Evolutionary conservation across 768 basidiomycete species (phyloP), one percentile per base, ranked within the genome.

Genomic region (Mrakia frigida): DNA sequence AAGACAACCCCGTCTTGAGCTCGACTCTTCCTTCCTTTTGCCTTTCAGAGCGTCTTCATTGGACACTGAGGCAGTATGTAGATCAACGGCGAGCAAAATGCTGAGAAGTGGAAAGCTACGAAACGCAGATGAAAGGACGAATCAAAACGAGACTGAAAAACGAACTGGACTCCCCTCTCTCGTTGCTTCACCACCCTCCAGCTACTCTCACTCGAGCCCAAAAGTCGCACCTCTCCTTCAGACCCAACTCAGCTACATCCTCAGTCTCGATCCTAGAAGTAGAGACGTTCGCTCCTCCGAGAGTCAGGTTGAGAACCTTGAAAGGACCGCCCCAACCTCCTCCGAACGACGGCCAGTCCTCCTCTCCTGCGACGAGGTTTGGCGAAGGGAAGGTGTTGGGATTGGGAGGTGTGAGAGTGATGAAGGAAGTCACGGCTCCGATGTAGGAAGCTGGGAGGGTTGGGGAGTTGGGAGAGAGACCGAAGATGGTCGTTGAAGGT

Each of bases 171-270:
- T 53, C 25, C 11, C 13, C 52, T 3, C 52, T 53, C 25, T 21
- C 52, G 18, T 21, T 3, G 4, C 4, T 21, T 71, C 70, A 71
- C 21, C 52, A 37, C 33, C 70, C 35, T 1, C 70, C 35, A 21
- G 52, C 50, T 1, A 25, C 52, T 10, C 70, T 53, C 31, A 71
- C 70, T 14, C 16, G 9, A 10, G 37, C 35, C 70, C 70, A 71
- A 18, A 71, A 71, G 11, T 71, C 52, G 31, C 70, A 71, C 70
- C 70, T 31, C 33, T 11, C 35, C 70, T 56, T 39, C 50, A 37
- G 28, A 18, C 16, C 70, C 43, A 53, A 50, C 35, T 56, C 53
- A 18, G 53, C 70, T 1, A 13, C 33, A 33, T 35, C 52, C 21
- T 18, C 52, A 2, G 13, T 53, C 52, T 23, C 52, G 52, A 53